Base-by-base conservation (phyloP, 495 filamentous ascomycete genomes). In the Hyaloscypha bicolor region DNA sequence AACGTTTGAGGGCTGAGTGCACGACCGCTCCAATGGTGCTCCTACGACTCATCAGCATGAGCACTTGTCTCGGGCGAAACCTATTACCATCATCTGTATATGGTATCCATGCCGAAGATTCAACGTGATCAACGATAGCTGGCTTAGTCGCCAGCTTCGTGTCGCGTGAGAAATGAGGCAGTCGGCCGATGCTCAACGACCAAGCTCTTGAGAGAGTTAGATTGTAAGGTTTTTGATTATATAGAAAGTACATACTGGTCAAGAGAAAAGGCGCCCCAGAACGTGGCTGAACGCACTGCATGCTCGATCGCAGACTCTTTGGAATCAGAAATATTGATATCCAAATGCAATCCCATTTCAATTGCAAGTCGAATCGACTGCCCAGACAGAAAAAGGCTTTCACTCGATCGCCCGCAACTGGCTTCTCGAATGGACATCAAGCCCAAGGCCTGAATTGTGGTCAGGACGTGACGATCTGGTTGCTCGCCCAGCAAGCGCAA, bases 381-480 rank as follows among this genome's bases (percentile, higher is more conserved):
- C 1, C 89, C 88, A 5, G 86, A 86, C 56, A 88, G 89, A 70
- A 83, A 88, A 78, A 87, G 89, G 51, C 86, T 87, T 63, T 86
- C 86, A n/a, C 85, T 87, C 67, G 90, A 87, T 12, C 83, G 79
- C 14, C 86, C 86, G 72, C 84, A 87, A 73, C 85, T 87, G 4
- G 86, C 85, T 76, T 89, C 86, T 48, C 86, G 78, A 42, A 88
- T 85, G 29, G 86, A 87, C 90, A 96, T 91, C 65, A 96, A 82
- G 5, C 88, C 87, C 30, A 94, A 75, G 0, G 91, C 90, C 75
- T 94, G 92, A 48, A 93, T 88, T 3, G 90, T 93, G 8, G 92
- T 94, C 25, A 94, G 76, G 0, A 80, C 84, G 72, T 85, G 83
- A 29, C 87, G 82, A 63, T 91, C 78, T 11, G 75, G 71, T 66